These are phyloP conservation scores for Dichomitus squalens DNA, from an alignment of 1,284 basidiomycete species.

Conservation along the genomic window DNA sequence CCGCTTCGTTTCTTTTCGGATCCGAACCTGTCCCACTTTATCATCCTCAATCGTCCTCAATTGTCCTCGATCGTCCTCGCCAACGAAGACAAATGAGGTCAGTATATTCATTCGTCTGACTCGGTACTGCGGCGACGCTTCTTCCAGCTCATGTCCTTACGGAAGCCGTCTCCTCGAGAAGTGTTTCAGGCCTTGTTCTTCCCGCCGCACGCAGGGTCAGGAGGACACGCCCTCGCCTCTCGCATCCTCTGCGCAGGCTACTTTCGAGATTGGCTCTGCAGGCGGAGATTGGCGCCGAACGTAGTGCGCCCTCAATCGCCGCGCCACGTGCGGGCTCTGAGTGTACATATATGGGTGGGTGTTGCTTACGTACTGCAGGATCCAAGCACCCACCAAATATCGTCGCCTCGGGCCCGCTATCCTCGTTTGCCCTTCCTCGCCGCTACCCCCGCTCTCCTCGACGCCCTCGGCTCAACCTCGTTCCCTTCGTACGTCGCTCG, in stretches of 20 bases:
- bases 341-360: conserved; percentile 23
- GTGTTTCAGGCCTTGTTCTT: neutral
- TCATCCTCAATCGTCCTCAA: conserved; percentile 1
- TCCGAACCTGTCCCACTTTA: neutral
- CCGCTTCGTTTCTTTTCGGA: neutral
- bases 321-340: conserved; percentile 18
- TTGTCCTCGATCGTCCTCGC: neutral
- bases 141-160: neutral
- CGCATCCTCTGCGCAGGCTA: neutral
- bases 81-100: too few relatives aligned
- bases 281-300: conserved; percentile 15
- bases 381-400: conserved; percentile 14
- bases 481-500: neutral
- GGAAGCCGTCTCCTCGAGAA: neutral
- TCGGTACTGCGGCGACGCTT: too few relatives aligned
- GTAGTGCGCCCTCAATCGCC: conserved; percentile 18
- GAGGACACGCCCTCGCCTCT: too few relatives aligned
- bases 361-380: conserved; percentile 21
- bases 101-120: too few relatives aligned
- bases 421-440: neutral
- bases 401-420: conserved; percentile 10
- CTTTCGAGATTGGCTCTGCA: conserved; percentile 5
- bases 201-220: neutral
- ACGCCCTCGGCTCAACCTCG: neutral
- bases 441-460: conserved; percentile 5